phyloP scores from a whole-genome alignment of 208 protist species.

The Phytomonas francai region DNA sequence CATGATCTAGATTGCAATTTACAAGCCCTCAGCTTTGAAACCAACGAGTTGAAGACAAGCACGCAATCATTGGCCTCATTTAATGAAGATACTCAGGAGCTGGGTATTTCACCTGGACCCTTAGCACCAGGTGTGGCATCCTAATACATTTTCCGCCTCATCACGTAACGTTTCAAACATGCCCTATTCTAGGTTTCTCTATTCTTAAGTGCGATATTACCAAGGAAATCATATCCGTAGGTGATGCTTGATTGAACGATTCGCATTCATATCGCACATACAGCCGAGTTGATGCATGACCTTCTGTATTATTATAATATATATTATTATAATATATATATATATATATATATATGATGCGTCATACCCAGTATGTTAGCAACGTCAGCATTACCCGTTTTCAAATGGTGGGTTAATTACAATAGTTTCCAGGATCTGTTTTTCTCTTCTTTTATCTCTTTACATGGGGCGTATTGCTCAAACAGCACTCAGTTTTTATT shows the following conservation, averaged over 20 bases:
- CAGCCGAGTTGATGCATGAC: background rate
- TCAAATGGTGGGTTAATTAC: slow-evolving; percentile 6
- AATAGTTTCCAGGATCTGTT: slow-evolving; percentile 1
- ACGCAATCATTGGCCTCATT: background rate
- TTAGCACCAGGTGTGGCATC: background rate
- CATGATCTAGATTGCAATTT: slow-evolving; percentile 37
- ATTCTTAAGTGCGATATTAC: background rate
- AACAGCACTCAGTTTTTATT: background rate
- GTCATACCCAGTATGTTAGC: background rate
- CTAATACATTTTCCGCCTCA: background rate
- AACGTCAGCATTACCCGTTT: slow-evolving; percentile 5
- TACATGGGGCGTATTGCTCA: background rate
- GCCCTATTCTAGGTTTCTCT: background rate
- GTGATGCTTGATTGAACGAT: background rate
- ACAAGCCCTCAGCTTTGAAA: slow-evolving; percentile 24
- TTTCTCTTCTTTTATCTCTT: slow-evolving; percentile 9
- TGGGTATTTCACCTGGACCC: background rate
- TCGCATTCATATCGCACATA: background rate
- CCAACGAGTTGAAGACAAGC: slow-evolving; percentile 14
- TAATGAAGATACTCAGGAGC: background rate
- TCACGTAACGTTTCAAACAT: background rate
- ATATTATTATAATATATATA: background rate
- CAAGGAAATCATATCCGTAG: background rate
- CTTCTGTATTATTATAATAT: background rate
- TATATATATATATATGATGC: background rate